A percentile compares a stretch with the other conserved stretches of the same genome.
Evolutionary conservation across 192 early-diverging fungal species (phyloP).

Genomic region (Phlyctochytrium arcticum): DNA sequence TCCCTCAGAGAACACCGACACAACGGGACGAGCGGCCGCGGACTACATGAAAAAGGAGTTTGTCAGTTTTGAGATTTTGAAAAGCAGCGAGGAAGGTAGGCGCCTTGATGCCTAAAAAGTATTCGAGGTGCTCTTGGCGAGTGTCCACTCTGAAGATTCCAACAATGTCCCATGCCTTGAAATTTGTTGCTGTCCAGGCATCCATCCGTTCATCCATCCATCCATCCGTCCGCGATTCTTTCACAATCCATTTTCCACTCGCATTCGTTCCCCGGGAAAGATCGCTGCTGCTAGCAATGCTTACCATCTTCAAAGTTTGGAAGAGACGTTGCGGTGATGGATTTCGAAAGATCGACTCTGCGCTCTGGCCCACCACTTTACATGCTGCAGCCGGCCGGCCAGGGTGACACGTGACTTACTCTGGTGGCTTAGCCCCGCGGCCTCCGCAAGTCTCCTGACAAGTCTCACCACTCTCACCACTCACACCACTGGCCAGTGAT

Average conservation of each 20-base stretch:
- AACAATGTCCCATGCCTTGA: neutral
- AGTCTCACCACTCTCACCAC: too few species aligned
- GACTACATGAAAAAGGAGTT: constrained; percentile 6
- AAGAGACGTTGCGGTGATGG: neutral
- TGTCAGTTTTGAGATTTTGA: neutral
- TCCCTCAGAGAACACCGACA: constrained; percentile 81
- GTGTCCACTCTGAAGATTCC: neutral
- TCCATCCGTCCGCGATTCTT: constrained; percentile 5
- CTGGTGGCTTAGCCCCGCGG: too few species aligned
- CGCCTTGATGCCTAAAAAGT: neutral
- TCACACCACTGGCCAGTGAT: too few species aligned
- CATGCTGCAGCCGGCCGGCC: neutral
- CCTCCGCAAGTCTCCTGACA: too few species aligned
- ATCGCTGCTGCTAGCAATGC: neutral
- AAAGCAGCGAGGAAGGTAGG: neutral
- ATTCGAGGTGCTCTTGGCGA: neutral
- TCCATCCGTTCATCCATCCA: constrained; percentile 16
- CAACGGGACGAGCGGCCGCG: constrained; percentile 72
- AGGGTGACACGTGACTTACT: neutral
- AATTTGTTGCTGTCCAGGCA: neutral
- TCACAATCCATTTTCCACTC: neutral
- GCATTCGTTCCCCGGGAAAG: too few species aligned
- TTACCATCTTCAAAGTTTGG: neutral
- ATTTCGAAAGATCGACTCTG: neutral
- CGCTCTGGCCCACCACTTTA: neutral